Evolutionary conservation across 2,329 filamentous ascomycete species (phyloP), one percentile per base, ranked within the genome.

Genomic region (Leptographium galeiforme): DNA sequence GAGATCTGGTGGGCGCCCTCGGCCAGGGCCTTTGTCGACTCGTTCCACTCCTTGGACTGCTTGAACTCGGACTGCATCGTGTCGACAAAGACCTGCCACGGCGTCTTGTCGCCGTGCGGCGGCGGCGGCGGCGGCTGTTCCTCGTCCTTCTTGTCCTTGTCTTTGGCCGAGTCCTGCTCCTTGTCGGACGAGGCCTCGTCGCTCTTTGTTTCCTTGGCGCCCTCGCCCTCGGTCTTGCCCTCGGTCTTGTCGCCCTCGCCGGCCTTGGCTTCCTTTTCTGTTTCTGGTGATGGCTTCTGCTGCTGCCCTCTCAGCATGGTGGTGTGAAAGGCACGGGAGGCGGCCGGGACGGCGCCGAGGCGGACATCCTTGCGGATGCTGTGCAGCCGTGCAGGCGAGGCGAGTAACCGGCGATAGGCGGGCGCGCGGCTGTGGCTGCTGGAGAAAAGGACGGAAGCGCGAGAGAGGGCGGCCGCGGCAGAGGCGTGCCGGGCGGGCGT

Each of bases 41-140:
- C 93, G 64, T 98, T 95, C 93, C 93, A 98, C 68, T 98, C 93
- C 66, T 97, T 95, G 16, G 90, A 97, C 51, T 89, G 87, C 69
- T 96, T 89, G 72, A 98, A 95, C 70, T 98, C 93, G 54, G 77
- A 78, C 67, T 88, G 82, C 70, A 98, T 81, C n/a, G 93, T 98
- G 66, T 98, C 93, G 64, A 88, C 88, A 73, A 98, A 98, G 36
- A 98, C 93, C 67, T 97, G 89, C 90, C 93, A 97, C 52, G 93
- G 93, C 4, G 91, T 93, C 76, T 98, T 98, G 72, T 95, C 89
- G 57, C 93, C 93, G 65, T 98, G 93, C 19, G 90, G 91, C n/a
- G 93, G 91, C 14, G 90, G 91, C 25, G 91, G 88, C 13, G 90
- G 84, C 33, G 80, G 69, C 57, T 89, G 81, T 62, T 87, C 80